phyloP scores from a whole-genome alignment of 345 rosid species.

The Tarenaya hassleriana region DNA sequence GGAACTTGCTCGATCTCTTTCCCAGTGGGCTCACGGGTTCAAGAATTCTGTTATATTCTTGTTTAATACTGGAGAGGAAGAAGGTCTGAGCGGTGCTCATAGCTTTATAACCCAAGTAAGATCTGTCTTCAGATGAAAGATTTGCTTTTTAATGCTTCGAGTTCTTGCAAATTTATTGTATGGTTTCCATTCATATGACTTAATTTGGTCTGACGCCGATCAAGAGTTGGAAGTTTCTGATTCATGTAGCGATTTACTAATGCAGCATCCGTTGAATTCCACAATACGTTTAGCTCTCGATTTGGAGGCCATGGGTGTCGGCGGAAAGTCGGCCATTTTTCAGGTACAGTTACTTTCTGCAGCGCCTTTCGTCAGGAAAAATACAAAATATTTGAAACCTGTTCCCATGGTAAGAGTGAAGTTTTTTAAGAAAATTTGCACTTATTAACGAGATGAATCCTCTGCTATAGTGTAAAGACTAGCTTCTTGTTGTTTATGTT shows the following conservation, averaged over 20 bases:
- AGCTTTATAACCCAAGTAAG: conserved; percentile 92
- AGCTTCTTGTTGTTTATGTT: neutral
- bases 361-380: neutral
- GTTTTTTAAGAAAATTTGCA: too few species aligned
- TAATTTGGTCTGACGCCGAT: neutral
- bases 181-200: neutral
- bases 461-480: neutral
- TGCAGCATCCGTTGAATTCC: conserved; percentile 90
- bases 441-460: neutral
- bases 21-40: conserved; percentile 94
- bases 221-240: conserved; percentile 12
- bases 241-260: conserved; percentile 19
- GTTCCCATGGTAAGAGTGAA: too few species aligned
- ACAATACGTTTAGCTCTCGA: conserved; percentile 76
- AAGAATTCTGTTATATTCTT: conserved; percentile 80
- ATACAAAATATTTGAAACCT: too few species aligned
- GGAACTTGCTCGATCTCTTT: conserved; percentile 89
- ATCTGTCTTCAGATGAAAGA: neutral
- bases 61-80: conserved; percentile 93
- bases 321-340: conserved; percentile 81
- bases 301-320: conserved; percentile 94
- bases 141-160: conserved; percentile 5
- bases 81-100: conserved; percentile 96
- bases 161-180: neutral
- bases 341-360: conserved; percentile 49